Evolutionary conservation across 129 eudicot species (phyloP), one percentile per base, ranked within the genome.

Genomic region (Escallonia herrerae): DNA sequence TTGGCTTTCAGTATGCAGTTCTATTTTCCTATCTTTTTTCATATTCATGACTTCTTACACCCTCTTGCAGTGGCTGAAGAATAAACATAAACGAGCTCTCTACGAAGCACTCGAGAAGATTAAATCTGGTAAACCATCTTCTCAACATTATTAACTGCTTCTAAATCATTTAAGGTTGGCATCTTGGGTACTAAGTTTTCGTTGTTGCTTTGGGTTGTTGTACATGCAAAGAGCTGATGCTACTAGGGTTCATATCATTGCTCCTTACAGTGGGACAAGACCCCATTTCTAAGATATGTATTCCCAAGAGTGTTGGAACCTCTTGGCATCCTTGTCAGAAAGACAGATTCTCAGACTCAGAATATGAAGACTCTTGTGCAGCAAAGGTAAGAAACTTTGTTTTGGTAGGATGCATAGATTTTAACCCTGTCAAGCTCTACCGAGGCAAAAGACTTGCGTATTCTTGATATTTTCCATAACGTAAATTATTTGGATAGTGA

Each of bases 231-330:
- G 91, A 85, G 83, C 80, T 85, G 72, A 85, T 85, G 91, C 75
- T 85, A 58, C 44, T 85, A 15, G 91, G 91, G 8, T 85, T 85
- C 82, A 79, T 85, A 82, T 85, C 91, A n/a, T 58, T 85, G 64
- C 83, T 82, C 37, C 72, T 86, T 43, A 79, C 87, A 47, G 77
- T 86, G 37, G 45, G 44, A 10, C 84, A 86, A 77, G 62, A n/a
- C 10, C 44, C 44, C n/a, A 68, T 86, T 43, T 62, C 89, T 6
- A 65, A 77, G 9, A 76, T 86, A 55, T 86, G 95, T 72, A 73
- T 86, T 63, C 80, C 89, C 37, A 72, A 65, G 60, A 68, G 8
- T 8, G 79, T 86, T 53, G 95, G 82, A 10, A 63, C 68, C 22
- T 67, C 89, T 63, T 86, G 95, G 95, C 86, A 79, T 58, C 95